A percentile compares a stretch with the other conserved stretches of the same genome.
phyloP scores from a whole-genome alignment of 352 stramenopile genomes.

The Globisporangium uncinulatum region DNA sequence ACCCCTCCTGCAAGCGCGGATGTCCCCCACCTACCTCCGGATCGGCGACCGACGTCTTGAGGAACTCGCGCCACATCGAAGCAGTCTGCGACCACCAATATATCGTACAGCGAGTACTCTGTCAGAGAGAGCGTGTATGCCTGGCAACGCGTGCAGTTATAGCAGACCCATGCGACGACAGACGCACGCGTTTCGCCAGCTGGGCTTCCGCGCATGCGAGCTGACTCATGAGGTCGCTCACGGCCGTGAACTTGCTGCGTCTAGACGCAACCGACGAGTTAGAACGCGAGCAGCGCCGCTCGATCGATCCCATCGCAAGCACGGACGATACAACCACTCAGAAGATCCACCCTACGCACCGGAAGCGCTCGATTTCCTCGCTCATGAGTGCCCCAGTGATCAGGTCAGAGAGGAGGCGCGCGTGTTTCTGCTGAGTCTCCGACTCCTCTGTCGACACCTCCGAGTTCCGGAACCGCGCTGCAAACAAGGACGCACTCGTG shows the following conservation, averaged over 20 bases:
- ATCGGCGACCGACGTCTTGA: conserved; percentile 33
- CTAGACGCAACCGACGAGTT: conserved; percentile 7
- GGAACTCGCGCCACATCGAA: conserved; percentile 43
- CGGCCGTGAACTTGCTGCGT: conserved; percentile 24
- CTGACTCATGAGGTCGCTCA: conserved; percentile 49
- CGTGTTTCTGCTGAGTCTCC: conserved; percentile 35
- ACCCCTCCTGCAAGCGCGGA: background rate
- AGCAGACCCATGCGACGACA: background rate
- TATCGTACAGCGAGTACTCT: background rate
- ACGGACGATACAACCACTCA: background rate
- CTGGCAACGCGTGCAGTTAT: background rate
- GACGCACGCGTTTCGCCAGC: conserved; percentile 39
- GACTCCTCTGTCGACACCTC: conserved; percentile 26
- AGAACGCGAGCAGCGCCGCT: background rate
- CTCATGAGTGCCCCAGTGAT: conserved; percentile 54
- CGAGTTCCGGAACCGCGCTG: conserved; percentile 33
- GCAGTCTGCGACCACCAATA: conserved; percentile 17
- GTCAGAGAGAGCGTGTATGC: no score
- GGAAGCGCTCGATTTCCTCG: conserved; percentile 60
- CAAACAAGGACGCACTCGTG: conserved; percentile 28
- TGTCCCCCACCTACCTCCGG: conserved; percentile 18
- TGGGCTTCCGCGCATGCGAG: conserved; percentile 58
- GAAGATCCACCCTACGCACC: conserved; percentile 12
- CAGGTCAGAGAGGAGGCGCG: conserved; percentile 31
- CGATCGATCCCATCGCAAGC: background rate